Evolutionary conservation across 1,284 basidiomycete genomes (phyloP).

Genomic region (Violaceomyces palustris): DNA sequence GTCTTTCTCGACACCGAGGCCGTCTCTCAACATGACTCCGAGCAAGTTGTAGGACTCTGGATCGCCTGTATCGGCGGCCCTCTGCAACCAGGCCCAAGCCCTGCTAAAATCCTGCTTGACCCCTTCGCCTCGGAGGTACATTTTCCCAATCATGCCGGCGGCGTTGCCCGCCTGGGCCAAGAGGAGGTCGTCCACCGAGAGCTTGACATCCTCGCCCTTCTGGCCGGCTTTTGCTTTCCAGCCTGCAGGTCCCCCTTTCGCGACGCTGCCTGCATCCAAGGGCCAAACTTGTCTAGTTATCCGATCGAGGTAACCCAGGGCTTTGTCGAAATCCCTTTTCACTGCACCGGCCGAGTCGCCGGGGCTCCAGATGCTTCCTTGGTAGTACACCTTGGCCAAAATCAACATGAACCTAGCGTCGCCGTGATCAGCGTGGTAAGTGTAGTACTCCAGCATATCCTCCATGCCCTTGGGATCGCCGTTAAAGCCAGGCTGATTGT

Average conservation of each 20-base stretch:
- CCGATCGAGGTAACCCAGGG: constrained; percentile 25
- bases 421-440: constrained; percentile 38
- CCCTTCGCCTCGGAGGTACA: constrained; percentile 91
- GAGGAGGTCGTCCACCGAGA: constrained; percentile 27
- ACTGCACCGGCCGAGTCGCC: constrained; percentile 44
- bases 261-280: constrained; percentile 24
- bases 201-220: constrained; percentile 27
- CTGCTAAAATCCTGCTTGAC: constrained; percentile 68
- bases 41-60: constrained; percentile 81
- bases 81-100: constrained; percentile 90
- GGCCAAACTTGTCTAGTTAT: constrained; percentile 45
- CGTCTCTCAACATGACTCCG: constrained; percentile 87
- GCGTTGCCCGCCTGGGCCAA: constrained; percentile 25
- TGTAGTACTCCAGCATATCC: constrained; percentile 69
- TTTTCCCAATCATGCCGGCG: constrained; percentile 65
- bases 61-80: constrained; percentile 67
- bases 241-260: constrained; percentile 27
- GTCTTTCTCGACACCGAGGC: constrained; percentile 61
- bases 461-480: constrained; percentile 55
- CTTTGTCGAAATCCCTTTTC: constrained; percentile 30
- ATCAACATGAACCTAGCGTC: constrained; percentile 23
- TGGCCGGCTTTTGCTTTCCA: constrained; percentile 22
- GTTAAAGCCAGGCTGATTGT: constrained; percentile 28
- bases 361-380: constrained; percentile 42
- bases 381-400: constrained; percentile 44